Evolutionary conservation across 805 yeast genomes (phyloP).

Genomic region (Candida succiphila): DNA sequence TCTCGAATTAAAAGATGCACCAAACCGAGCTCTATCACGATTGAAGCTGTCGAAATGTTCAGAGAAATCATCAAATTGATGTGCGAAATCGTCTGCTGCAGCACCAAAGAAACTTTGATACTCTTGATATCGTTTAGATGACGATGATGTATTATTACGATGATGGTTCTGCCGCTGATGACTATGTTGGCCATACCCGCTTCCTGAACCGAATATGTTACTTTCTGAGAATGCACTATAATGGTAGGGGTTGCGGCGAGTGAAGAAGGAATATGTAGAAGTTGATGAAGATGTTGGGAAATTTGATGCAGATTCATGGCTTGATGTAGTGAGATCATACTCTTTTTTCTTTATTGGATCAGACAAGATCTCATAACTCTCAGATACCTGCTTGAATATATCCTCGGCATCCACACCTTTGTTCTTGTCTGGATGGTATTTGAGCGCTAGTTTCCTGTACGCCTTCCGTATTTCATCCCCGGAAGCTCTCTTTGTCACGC

Average conservation of each 20-base stretch:
- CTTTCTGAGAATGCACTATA: not conserved
- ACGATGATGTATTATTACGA: not conserved
- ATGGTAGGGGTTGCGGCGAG: not conserved
- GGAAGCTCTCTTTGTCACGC: slow-evolving; percentile 41
- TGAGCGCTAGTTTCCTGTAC: slow-evolving; percentile 63
- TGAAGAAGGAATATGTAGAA: not conserved
- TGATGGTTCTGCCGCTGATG: too few species aligned
- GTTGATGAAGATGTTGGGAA: not conserved
- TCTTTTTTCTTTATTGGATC: slow-evolving; percentile 48
- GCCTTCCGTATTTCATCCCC: slow-evolving; percentile 65
- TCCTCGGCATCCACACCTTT: slow-evolving; percentile 51
- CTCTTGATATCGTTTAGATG: not conserved
- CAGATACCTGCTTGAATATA: slow-evolving; percentile 82
- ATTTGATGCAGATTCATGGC: not conserved
- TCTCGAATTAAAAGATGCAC: not conserved
- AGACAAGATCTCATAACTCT: slow-evolving; percentile 76
- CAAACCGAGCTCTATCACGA: not conserved
- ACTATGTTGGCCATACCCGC: too few species aligned
- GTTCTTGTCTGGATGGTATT: slow-evolving; percentile 77
- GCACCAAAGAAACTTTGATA: not conserved
- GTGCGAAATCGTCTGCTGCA: not conserved
- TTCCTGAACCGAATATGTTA: not conserved
- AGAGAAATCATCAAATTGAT: not conserved
- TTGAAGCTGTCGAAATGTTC: not conserved
- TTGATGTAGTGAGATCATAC: slow-evolving; percentile 34